Evolutionary conservation across 345 rosid species (phyloP), one percentile per base, ranked within the genome.

Genomic region (Erysimum cheiranthoides): DNA sequence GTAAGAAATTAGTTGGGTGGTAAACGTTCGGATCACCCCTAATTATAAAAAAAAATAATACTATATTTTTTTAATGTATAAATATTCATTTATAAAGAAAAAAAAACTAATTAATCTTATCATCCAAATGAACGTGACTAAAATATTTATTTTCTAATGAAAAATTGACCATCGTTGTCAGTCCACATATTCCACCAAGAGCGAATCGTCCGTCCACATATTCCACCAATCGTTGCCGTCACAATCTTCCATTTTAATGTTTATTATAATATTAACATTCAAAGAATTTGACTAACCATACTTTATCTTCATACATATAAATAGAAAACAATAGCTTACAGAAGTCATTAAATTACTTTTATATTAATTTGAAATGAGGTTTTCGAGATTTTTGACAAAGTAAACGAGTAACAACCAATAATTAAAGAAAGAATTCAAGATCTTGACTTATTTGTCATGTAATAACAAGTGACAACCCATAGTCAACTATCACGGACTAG

Each of bases 401-500:
- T 72, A 30, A 31, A 30, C 35, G 58, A 21, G 25, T 21, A 21
- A 21, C 25, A 0, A 17, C 14, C 4, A 34, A 14, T 56, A 40
- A 10, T 43, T 51, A 28, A 30, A 59, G n/a, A 1, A 3, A 10
- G 42, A 62, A 52, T 54, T 65, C 73, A 68, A 53, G 39, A 10
- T 6, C 3, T 50, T 51, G 69, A 68, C 73, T 30, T 13, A 0
- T 49, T 50, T 51, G 54, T 62, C 73, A 8, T 47, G 51, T 38
- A 17, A 28, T 45, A 16, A 12, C 46, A 36, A 46, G 27, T 25
- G 42, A 21, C 65, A 73, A 6, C 78, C 13, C 4, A 17, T 6
- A 25, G 68, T 75, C 78, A 75, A 38, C 28, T 46, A 30, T 59
- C 14, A 14, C 61, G 21, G 2, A 1, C 12, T 9, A 1, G 73